Base-by-base conservation (phyloP, 495 filamentous ascomycete species). In the Podospora anserina region DNA sequence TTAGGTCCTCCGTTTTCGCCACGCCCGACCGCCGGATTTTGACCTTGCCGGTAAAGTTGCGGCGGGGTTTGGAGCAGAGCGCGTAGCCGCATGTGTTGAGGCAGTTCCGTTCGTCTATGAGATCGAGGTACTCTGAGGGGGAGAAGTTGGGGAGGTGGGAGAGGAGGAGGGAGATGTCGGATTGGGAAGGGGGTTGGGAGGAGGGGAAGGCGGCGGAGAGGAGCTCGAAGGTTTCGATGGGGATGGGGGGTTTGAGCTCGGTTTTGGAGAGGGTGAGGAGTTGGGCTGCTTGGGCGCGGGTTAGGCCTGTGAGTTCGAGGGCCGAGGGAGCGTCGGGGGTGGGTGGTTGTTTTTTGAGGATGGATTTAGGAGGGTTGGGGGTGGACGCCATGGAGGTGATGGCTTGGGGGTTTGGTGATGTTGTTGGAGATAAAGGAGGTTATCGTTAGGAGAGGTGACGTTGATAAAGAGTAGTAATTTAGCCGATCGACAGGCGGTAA, bases 101-200 rank as follows among this genome's bases (percentile, higher is more conserved):
- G 71, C 90, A 89, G 72, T 94, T 94, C 68, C 95, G 89, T 78
- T 99, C 95, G 64, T 89, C 85, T 69, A 97, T 87, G 18, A 97
- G 77, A 68, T 89, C 88, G 71, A 96, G 91, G 81, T 94, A 97
- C 78, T 99, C 94, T 19, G 82, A 77, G 1, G 93, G 92, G 69
- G 91, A 89, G 80, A 97, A 97, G n/a, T 84, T 82, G 0, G 78
- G 70, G 20, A 98, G 71, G 1, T 85, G 81, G 0, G 77, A 61
- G 67, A 88, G 88, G 79, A 97, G 81, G 68, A 71, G 68, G 56
- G 71, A 66, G 6, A 78, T 82, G 74, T 96, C 91, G 58, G 78
- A 63, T 3, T 82, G 69, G 3, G 85, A 83, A 1, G 90, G 91
- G 69, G 11, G 76, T 73, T 2, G 84, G 80, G 11, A 88, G 87